Evolutionary conservation across 1,284 basidiomycete genomes (phyloP), one percentile per base, ranked within the genome.

Genomic region (Bjerkandera adusta): DNA sequence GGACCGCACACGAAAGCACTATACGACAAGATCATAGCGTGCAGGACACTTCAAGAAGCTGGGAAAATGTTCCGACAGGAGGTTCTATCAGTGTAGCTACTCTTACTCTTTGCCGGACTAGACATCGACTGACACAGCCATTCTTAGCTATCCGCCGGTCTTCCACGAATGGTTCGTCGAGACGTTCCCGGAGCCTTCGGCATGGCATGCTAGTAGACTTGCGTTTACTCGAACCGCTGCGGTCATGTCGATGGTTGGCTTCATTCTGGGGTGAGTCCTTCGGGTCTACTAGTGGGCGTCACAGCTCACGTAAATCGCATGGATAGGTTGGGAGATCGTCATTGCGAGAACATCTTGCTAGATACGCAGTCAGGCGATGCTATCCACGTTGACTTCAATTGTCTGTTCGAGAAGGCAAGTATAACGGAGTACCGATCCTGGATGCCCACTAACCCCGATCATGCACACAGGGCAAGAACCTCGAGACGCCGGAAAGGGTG

Each of bases 191-290:
- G 97, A 99, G 60, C 96, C 97, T 0, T 86, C 89, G 0, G 89
- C 91, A 0, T 99, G 97, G 97, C 76, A 99, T 24, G 81, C 87
- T 2, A 91, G 89, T 61, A 83, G 97, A 21, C 71, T 92, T 50
- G 79, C 85, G 2, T 99, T 96, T 62, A 86, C 83, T 12, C 79
- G 96, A 35, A 98, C 97, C 0, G 79, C 89, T 0, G 97, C 97
- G 0, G 97, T 99, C 40, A 99, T 98, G 89, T 97, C 92, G 3
- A 99, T 99, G 89, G 92, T 99, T 21, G 97, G 97, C 16, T 97
- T 92, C 57, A 96, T 99, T 27, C 73, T 99, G 7, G 97, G 96
- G 91, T 95, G 53, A 51, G 81, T 65, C 6, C n/a, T 37, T 36
- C 25, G n/a, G n/a, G n/a, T n/a, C n/a, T n/a, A n/a, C n/a, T n/a